These are phyloP conservation scores for Stenogyne calaminthoides DNA, from an alignment of 305 asterid species.

Conservation along the genomic window DNA sequence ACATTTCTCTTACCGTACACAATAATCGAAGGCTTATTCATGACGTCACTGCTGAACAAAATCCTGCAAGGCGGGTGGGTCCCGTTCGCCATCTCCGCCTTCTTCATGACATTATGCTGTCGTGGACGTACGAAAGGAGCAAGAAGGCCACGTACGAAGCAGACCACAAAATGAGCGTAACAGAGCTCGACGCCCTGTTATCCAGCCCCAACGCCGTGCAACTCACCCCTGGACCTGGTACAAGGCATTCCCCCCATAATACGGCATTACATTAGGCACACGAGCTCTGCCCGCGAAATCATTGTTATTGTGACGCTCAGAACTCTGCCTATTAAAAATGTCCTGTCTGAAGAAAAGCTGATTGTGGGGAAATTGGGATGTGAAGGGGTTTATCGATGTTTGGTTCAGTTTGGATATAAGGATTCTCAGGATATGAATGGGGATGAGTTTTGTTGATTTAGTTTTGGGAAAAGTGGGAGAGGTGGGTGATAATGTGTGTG, in stretches of 20 bases:
- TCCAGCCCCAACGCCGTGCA: constrained; percentile 24
- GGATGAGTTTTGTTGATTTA: constrained; percentile 26
- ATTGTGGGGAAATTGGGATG: constrained; percentile 37
- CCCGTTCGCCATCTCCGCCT: constrained; percentile 39
- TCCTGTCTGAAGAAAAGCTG: constrained; percentile 35
- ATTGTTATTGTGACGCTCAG: constrained; percentile 46
- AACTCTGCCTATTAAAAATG: constrained; percentile 40
- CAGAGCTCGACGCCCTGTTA: constrained; percentile 33
- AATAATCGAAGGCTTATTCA: constrained; percentile 34
- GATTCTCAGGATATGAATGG: constrained; percentile 40
- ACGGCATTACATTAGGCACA: constrained; percentile 40
- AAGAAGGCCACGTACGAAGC: constrained; percentile 33
- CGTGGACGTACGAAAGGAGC: constrained; percentile 47
- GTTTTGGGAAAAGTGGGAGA: constrained; percentile 19
- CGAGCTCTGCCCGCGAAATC: constrained; percentile 41
- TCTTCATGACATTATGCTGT: constrained; percentile 44
- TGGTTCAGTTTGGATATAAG: constrained; percentile 50
- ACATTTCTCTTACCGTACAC: constrained; percentile 37
- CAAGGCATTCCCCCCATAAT: constrained; percentile 50
- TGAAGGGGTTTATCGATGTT: constrained; percentile 43
- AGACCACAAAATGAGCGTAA: constrained; percentile 36
- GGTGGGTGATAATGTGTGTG: constrained; percentile 18
- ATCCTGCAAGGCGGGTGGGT: constrained; percentile 56
- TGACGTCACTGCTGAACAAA: constrained; percentile 42
- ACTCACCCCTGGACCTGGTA: constrained; percentile 38